Percentiles rank a stretch among this genome's conserved stretches.
Conservation (phyloP, 352 stramenopile species). For the Halophytophthora polymorphica region DNA sequence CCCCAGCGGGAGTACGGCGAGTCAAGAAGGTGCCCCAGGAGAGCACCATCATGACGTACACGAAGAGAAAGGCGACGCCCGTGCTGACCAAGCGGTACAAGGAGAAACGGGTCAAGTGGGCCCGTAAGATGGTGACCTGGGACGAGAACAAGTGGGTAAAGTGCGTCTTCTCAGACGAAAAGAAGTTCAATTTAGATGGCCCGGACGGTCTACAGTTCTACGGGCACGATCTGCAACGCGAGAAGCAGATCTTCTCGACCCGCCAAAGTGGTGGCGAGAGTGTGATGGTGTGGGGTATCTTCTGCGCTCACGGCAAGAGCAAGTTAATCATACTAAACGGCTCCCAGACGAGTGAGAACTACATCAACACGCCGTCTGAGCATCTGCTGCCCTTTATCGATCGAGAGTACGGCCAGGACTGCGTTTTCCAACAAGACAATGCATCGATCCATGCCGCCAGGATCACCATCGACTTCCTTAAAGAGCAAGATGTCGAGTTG, state of each 20-base stretch:
- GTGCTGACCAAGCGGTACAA: no score
- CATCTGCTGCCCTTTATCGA: conserved; percentile 10
- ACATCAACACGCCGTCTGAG: conserved; percentile 16
- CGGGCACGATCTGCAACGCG: conserved; percentile 12
- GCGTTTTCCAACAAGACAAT: conserved; percentile 17
- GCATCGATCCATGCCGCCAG: conserved; percentile 15
- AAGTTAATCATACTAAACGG: conserved; percentile 8
- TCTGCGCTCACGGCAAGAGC: neutral
- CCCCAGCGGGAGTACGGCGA: neutral
- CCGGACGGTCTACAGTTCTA: conserved; percentile 15
- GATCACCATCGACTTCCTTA: conserved; percentile 4
- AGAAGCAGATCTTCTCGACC: conserved; percentile 8
- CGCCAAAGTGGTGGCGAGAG: conserved; percentile 10
- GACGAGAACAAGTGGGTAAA: neutral
- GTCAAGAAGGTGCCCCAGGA: conserved; percentile 3
- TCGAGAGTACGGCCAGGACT: neutral
- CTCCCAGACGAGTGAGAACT: conserved; percentile 6
- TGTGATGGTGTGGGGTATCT: neutral
- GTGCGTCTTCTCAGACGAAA: conserved; percentile 16
- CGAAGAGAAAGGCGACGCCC: conserved; percentile 5
- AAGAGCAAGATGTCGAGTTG: conserved; percentile 2
- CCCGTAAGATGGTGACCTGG: conserved; percentile 1
- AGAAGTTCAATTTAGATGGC: conserved; percentile 23
- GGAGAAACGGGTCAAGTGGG: conserved; percentile 6
- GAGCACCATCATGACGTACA: conserved; percentile 2